Percentiles rank a stretch among this genome's conserved stretches.
Evolutionary conservation across 768 basidiomycete species (phyloP).

Genomic region (Rhizopogon vulgaris): DNA sequence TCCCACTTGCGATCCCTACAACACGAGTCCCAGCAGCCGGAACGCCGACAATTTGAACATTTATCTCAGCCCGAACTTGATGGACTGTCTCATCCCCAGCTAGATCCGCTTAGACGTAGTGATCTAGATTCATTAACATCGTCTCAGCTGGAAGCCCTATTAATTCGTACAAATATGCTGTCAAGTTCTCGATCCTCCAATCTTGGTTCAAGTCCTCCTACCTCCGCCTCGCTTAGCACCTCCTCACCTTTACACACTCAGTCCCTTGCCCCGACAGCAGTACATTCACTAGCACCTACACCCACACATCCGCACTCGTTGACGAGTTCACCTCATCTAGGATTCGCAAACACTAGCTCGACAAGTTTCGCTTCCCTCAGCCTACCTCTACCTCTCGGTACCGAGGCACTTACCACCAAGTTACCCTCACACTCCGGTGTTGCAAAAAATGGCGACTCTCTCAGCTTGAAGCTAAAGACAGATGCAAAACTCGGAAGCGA

Average conservation of each 20-base stretch:
- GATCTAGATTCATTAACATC: constrained; percentile 21
- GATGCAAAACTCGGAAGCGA: constrained; percentile 5
- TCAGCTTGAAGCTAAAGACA: constrained; percentile 13
- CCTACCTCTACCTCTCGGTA: constrained; percentile 6
- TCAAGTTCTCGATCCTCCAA: background rate
- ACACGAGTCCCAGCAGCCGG: background rate
- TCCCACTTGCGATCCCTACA: constrained; percentile 2
- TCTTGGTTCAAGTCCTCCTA: background rate
- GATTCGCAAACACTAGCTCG: constrained; percentile 18
- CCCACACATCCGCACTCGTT: constrained; percentile 22
- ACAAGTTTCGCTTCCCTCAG: constrained; percentile 13
- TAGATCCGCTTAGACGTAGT: constrained; percentile 21
- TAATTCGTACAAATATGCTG: constrained; percentile 12
- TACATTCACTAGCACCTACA: constrained; percentile 15
- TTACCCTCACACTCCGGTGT: constrained; percentile 2
- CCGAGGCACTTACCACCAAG: constrained; percentile 5
- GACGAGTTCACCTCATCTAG: constrained; percentile 19
- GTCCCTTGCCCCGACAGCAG: constrained; percentile 12
- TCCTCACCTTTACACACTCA: constrained; percentile 15
- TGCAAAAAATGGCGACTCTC: background rate
- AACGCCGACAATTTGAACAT: constrained; percentile 15
- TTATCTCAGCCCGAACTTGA: constrained; percentile 7
- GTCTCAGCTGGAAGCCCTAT: constrained; percentile 22
- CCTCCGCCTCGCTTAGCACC: constrained; percentile 20
- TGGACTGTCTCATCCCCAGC: constrained; percentile 11